Base-by-base conservation (phyloP, 768 basidiomycete genomes). In the Suillus variegatus region DNA sequence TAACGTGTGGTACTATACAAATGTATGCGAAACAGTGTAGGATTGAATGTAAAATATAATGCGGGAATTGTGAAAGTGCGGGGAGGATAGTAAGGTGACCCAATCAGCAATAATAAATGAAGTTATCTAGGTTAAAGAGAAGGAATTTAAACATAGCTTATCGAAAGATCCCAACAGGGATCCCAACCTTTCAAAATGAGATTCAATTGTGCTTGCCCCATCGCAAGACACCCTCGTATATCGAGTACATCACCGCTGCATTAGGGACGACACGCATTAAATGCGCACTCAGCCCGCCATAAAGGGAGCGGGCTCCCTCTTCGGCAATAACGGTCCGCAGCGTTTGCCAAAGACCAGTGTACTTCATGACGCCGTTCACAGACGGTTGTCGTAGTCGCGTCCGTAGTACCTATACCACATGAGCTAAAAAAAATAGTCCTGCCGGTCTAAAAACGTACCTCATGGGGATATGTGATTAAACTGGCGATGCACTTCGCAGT, bases 221-320 rank as follows among this genome's bases (percentile, higher is more conserved):
- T 47, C 88, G 82, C 38, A 96, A 80, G 38, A 89, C 81, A 32
- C 90, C 88, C 76, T 99, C 96, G 73, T 98, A 98, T 73, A 97
- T 95, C 66, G 88, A 89, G 79, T 91, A 99, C 97, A 99, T 98
- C 68, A 96, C 93, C 1, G 91, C 92, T 0, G 97, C 97, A 70
- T 99, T 99, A 8, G 97, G 97, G 4, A 99, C 93, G 64, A 98
- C 95, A 60, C 97, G 90, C 86, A 99, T 91, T 64, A 99, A 83
- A 75, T 99, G 97, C 0, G 97, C 95, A 62, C 90, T 91, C 63
- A 99, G 85, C 12, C 97, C 97, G 13, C 94, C 91, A 71, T 99
- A 99, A 22, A 99, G 75, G 5, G 92, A 88, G 49, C 88, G 83
- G 2, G 87, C 87, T 32, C 95, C 97, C 74, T 99, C 97, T 75